Base-by-base conservation (phyloP, 768 basidiomycete genomes). In the Leucosporidium yakuticum region DNA sequence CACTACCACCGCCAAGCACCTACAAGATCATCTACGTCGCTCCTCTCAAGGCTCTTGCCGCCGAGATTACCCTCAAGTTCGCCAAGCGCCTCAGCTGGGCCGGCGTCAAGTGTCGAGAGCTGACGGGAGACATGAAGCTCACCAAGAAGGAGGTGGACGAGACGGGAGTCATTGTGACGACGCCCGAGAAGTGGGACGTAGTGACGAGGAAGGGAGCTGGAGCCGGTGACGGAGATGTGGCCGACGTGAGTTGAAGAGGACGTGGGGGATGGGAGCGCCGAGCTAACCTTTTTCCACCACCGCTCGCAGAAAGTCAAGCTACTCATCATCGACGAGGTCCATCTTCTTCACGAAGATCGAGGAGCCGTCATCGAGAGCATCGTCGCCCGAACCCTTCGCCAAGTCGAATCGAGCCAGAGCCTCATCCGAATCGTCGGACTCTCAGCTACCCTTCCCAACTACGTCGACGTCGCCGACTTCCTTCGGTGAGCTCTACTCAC, bases 181-280 rank as follows among this genome's bases (percentile, higher is more conserved):
- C 96, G 1, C 96, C 96, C 0, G 96, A 99, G 78, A 99, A 99
- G 78, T 99, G 96, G 96, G 96, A 98, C 73, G 96, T 99, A 0
- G 96, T 99, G 4, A 99, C 96, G 14, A 82, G 96, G 69, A 98
- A 96, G 77, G 67, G 65, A 0, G 65, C 63, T 0, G 92, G 95
- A 1, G 92, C 89, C 1, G 93, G 94, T 12, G 96, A 98, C 80
- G 95, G 93, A 19, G 94, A 98, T 77, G 81, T 98, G n/a, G 90
- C 90, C 44, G 88, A 91, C 60, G 88, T 78, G 11, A 54, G 64
- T 47, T 19, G 20, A 27, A 4, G 25, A 0, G 9, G 6, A 32
- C 20, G 17, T 5, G 54, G 8, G n/a, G 54, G 48, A 36, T 23
- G 14, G 31, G 6, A 20, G 17, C 21, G 32, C 20, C 20, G 25